Evolutionary conservation across 139 green algal species (phyloP), one percentile per base, ranked within the genome.

Genomic region (Yamagishiella unicocca): DNA sequence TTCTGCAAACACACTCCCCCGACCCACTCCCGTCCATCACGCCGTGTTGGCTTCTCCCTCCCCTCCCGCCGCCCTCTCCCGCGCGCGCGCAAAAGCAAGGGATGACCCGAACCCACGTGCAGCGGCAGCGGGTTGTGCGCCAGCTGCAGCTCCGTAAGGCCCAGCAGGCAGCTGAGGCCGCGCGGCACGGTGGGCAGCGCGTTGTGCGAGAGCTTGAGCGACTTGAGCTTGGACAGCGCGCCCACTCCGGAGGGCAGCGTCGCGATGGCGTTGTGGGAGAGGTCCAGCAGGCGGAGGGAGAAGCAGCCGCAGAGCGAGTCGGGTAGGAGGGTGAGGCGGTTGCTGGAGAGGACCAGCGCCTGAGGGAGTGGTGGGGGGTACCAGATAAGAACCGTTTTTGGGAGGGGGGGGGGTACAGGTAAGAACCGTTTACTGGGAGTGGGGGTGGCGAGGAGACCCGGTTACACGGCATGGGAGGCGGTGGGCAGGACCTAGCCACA

Each of bases 201-300:
- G 72, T 92, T 92, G 79, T 58, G 22, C 35, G 0, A 4, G 27
- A 81, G 62, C 67, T 90, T 90, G 29, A 92, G 76, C 2, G 67
- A 81, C 68, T 83, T 87, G 2, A 92, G 80, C 43, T 79, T 76
- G 7, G n/a, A 27, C 71, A 92, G 74, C 76, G 53, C 38, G 35
- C 54, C 83, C 22, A 91, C 2, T 25, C 81, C 82, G 33, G 40
- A n/a, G 21, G 88, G 88, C 66, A 91, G 68, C 0, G 24, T 8
- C 3, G 10, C 61, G 50, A 93, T 58, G 37, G 72, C 24, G 82
- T 93, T 93, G 84, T 86, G 62, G 33, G 66, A 87, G 29, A 90
- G 74, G 46, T 95, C 92, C 81, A 95, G 87, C 80, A 95, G 77
- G 2, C 90, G 68, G 68, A 95, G 84, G 0, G 55, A 40, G 24